Evolutionary conservation across 148 eudicot genomes (phyloP).

Genomic region (Suaeda aralocaspica): DNA sequence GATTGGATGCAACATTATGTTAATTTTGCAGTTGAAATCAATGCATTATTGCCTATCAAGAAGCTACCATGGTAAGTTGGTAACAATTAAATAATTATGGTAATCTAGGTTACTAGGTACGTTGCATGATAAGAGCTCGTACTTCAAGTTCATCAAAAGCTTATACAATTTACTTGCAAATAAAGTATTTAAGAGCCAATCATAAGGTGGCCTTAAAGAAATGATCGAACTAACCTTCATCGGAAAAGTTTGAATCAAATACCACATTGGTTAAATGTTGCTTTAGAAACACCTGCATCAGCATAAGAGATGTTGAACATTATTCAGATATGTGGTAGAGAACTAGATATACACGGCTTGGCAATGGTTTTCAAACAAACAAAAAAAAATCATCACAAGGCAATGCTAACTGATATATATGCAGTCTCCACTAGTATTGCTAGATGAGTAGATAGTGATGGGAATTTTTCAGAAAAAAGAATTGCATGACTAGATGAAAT

Average conservation of each 20-base stretch:
- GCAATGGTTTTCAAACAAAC: too few species aligned
- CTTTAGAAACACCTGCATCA: constrained; percentile 83
- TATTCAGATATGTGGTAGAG: not conserved
- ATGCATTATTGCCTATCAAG: not conserved
- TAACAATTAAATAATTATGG: not conserved
- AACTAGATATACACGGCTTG: not conserved
- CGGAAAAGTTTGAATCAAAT: constrained; percentile 63
- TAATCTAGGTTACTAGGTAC: too few species aligned
- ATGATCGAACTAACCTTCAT: constrained; percentile 49
- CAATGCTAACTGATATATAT: too few species aligned
- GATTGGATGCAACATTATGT: not conserved
- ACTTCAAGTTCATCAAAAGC: not conserved
- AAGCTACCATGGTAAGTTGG: not conserved
- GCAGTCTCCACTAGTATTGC: too few species aligned
- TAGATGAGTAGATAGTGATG: not conserved
- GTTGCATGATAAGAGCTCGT: not conserved
- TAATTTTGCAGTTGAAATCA: not conserved
- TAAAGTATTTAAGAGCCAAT: not conserved
- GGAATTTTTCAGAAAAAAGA: not conserved
- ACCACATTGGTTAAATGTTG: constrained; percentile 75
- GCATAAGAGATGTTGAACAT: constrained; percentile 11
- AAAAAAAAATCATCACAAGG: too few species aligned
- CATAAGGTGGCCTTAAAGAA: not conserved
- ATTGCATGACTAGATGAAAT: not conserved
- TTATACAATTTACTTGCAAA: not conserved